Evolutionary conservation across 805 yeast species (phyloP), one percentile per base, ranked within the genome.

Genomic region (Candida ortonii): DNA sequence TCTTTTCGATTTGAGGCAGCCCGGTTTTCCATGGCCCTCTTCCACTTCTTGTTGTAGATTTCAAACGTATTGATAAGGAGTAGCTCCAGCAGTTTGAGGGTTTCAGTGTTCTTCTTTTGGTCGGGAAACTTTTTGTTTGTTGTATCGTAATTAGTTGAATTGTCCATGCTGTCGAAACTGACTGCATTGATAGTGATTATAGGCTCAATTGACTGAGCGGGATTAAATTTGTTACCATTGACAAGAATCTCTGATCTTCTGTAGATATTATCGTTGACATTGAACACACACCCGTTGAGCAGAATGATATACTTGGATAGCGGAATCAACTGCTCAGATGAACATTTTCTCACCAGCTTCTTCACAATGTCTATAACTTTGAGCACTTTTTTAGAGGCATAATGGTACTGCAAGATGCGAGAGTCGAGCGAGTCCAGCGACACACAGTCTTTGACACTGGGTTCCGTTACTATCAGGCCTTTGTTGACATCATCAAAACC

Each of bases 371-470:
- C 54, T n/a, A 71, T 46, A 28, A 71, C 52, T 21, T 57, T 55
- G 22, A 61, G 61, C 16, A 78, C 48, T 49, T 78, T 78, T 36
- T 58, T 51, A 3, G 71, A 59, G 7, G 78, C 73, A 46, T 75
- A 75, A 36, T 68, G 70, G 53, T 72, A 81, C 52, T 81, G 84
- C 3, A 80, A 55, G 15, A 77, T 64, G 41, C 71, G 70, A 10
- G 78, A 74, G 44, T 80, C 87, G 30, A 69, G 60, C 2, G 73
- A 61, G 46, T 70, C 73, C 37, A 76, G 41, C 9, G 55, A 41
- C 9, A 61, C 50, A 2, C 64, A 54, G 13, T 61, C 63, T 27
- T 50, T 58, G 9, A 39, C 20, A 4, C 32, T 9, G 6, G 36
- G 36, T 11, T 11, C 12, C 18, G 20, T 3, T 12, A 19, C 12